These are phyloP conservation scores for Exserohilum rostratum DNA, from an alignment of 2,329 filamentous ascomycete genomes.

Conservation along the genomic window DNA sequence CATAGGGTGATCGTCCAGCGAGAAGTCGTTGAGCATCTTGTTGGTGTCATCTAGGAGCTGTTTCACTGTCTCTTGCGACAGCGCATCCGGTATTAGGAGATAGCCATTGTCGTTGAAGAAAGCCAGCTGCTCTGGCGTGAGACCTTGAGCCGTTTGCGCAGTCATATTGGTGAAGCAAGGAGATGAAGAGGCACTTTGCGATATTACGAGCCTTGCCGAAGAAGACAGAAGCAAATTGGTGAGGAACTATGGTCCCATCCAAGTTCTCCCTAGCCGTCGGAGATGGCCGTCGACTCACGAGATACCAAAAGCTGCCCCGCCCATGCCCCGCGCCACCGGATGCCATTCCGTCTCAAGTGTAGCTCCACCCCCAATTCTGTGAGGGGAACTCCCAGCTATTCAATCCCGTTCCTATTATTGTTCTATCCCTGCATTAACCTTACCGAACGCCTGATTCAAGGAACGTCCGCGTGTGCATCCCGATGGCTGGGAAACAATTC, in stretches of 20 bases:
- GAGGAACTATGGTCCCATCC: background rate
- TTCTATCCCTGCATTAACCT: background rate
- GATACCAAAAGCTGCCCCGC: slow-evolving; percentile 13
- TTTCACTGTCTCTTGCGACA: slow-evolving; percentile 68
- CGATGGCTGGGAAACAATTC: background rate
- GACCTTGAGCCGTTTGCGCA: slow-evolving; percentile 53
- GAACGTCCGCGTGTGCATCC: background rate
- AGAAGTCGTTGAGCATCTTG: slow-evolving; percentile 74
- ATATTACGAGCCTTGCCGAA: background rate
- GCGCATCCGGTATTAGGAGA: slow-evolving; percentile 80
- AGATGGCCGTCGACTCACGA: slow-evolving; percentile 25
- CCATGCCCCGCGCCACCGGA: slow-evolving; percentile 11
- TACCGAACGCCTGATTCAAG: background rate
- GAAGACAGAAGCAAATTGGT: background rate
- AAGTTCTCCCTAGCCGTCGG: slow-evolving; percentile 24
- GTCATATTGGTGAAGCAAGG: slow-evolving; percentile 18
- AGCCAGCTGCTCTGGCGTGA: slow-evolving; percentile 73
- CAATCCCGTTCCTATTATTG: background rate
- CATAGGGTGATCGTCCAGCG: slow-evolving; percentile 84
- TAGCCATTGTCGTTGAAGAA: slow-evolving; percentile 85
- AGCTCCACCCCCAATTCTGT: background rate
- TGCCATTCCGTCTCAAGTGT: background rate
- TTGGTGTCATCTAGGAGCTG: slow-evolving; percentile 77
- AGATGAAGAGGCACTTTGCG: background rate
- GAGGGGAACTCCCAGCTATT: background rate